Evolutionary conservation across 73 alveolate species (phyloP).

Genomic region (Tetrahymena thermophila): DNA sequence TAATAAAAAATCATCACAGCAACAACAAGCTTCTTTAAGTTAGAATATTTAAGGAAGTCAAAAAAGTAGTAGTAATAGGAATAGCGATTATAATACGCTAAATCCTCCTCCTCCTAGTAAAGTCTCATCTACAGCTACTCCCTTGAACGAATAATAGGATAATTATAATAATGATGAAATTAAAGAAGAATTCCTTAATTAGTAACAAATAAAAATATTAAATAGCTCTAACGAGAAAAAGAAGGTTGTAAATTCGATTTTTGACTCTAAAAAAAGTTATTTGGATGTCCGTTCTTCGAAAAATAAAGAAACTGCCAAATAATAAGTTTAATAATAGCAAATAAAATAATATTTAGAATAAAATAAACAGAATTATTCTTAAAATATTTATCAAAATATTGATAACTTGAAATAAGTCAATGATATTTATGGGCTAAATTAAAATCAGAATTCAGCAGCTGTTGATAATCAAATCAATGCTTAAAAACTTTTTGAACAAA

Average conservation of each 20-base stretch:
- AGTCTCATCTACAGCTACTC: not conserved
- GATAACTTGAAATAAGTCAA: not conserved
- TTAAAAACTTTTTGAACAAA: too few species aligned
- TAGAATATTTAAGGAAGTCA: not conserved
- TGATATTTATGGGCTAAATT: not conserved
- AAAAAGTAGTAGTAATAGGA: not conserved
- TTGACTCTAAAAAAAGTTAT: not conserved
- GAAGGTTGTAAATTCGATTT: not conserved
- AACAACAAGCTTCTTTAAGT: not conserved
- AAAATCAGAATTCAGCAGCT: not conserved
- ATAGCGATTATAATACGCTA: not conserved
- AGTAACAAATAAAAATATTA: not conserved
- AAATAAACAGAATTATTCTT: not conserved
- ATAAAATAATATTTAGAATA: not conserved
- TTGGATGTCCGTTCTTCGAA: not conserved
- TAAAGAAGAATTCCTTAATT: not conserved
- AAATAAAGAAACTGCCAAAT: not conserved
- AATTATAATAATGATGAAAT: not conserved
- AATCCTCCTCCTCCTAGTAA: not conserved
- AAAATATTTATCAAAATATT: not conserved
- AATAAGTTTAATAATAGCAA: not conserved
- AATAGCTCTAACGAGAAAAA: not conserved
- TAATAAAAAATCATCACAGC: not conserved
- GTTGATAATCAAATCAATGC: not conserved
- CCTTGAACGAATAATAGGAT: not conserved